phyloP scores from a whole-genome alignment of 2,329 filamentous ascomycete species.

The Cytospora piceae region DNA sequence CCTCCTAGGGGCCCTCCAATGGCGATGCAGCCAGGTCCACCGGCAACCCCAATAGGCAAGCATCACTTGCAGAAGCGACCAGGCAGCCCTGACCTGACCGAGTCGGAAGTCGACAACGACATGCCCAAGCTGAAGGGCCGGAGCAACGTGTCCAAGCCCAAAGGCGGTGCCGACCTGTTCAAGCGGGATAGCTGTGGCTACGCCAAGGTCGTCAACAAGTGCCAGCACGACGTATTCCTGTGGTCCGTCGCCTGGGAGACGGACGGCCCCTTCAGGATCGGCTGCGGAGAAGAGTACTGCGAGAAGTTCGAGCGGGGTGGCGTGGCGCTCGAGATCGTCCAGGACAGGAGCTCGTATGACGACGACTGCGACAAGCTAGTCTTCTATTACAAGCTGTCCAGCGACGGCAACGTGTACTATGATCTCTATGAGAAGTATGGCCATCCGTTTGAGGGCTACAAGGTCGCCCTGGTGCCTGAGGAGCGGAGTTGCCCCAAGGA shows the following conservation, averaged over 20 bases:
- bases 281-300: conserved; percentile 25
- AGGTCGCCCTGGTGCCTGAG: conserved; percentile 19
- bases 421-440: conserved; percentile 26
- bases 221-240: conserved; percentile 22
- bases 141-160: neutral
- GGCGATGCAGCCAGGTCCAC: neutral
- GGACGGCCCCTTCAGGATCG: conserved; percentile 24
- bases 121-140: neutral
- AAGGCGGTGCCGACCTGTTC: neutral
- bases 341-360: conserved; percentile 8
- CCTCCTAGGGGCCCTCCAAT: neutral
- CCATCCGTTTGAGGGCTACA: conserved; percentile 22
- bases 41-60: neutral
- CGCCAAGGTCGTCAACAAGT: conserved; percentile 26
- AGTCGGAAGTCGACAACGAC: neutral
- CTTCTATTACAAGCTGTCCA: conserved; percentile 26
- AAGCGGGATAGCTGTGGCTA: conserved; percentile 4
- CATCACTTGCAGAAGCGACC: neutral
- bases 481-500: conserved; percentile 19
- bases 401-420: conserved; percentile 13
- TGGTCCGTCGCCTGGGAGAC: conserved; percentile 27
- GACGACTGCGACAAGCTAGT: conserved; percentile 23
- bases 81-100: neutral
- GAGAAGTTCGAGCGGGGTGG: conserved; percentile 19
- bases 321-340: conserved; percentile 25